Percentiles rank a stretch among this genome's conserved stretches.
These are phyloP conservation scores for Russula olivacea DNA, from an alignment of 768 basidiomycete genomes.

Conservation along the genomic window DNA sequence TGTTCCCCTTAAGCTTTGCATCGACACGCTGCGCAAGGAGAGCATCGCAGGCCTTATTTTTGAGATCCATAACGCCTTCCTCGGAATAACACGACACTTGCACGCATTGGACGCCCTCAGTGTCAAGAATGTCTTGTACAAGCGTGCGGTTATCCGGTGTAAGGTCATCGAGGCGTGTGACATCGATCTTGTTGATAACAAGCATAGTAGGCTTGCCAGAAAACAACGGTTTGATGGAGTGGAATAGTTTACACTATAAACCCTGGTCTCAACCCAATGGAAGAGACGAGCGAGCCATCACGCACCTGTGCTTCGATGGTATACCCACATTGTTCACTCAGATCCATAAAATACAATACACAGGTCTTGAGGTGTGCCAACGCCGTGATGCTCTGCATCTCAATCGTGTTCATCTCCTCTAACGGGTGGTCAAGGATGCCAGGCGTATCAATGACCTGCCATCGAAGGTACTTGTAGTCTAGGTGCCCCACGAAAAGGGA, in stretches of 20 bases:
- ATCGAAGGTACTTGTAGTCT: constrained; percentile 98
- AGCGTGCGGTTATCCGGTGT: constrained; percentile 65
- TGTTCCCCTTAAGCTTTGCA: constrained; percentile 86
- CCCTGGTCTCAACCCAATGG: constrained; percentile 5
- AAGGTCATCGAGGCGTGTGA: constrained; percentile 83
- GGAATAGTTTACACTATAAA: constrained; percentile 90
- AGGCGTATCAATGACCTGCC: constrained; percentile 99
- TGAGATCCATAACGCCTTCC: constrained; percentile 96
- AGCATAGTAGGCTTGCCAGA: constrained; percentile 87
- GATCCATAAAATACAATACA: constrained; percentile 97
- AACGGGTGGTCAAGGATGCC: constrained; percentile 96
- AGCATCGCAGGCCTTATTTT: constrained; percentile 92
- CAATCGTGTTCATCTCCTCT: constrained; percentile 99
- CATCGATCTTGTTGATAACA: constrained; percentile 97
- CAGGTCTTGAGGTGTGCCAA: constrained; percentile 93
- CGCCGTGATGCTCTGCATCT: constrained; percentile 99
- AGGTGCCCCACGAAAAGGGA: constrained; percentile 97
- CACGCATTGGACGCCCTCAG: constrained; percentile 64
- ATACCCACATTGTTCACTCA: constrained; percentile 98
- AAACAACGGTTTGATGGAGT: constrained; percentile 98
- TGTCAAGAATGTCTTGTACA: constrained; percentile 81
- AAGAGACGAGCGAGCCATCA: constrained; percentile 8
- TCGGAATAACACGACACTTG: constrained; percentile 94
- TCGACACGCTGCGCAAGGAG: constrained; percentile 94
- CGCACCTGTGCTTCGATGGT: constrained; percentile 90